Conservation (phyloP, 1,139 yeast species). For the Pneumocystis jirovecii region DNA sequence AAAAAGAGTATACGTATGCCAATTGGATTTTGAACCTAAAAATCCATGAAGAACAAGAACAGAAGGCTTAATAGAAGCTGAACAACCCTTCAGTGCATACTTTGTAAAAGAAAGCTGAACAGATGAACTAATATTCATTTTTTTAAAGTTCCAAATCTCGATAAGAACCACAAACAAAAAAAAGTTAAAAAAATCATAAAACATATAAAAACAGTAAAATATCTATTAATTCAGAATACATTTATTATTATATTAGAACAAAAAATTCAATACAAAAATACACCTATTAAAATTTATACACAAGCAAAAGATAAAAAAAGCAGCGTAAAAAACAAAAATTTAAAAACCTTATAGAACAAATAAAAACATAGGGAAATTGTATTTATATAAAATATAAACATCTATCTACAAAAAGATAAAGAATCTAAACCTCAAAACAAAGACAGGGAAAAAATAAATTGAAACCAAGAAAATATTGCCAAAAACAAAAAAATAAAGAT, state of each 20-base stretch:
- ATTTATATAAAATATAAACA: too few species aligned
- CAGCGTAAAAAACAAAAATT: too few species aligned
- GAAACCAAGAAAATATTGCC: background rate
- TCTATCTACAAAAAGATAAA: too few species aligned
- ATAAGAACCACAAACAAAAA: too few species aligned
- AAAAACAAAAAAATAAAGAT: background rate
- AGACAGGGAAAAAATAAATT: background rate
- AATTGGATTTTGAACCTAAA: conserved; percentile 70
- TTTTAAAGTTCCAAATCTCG: background rate
- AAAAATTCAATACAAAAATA: too few species aligned
- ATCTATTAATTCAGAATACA: too few species aligned
- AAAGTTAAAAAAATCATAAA: background rate
- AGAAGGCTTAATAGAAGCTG: conserved; percentile 29
- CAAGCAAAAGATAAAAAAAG: too few species aligned
- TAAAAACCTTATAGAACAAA: too few species aligned
- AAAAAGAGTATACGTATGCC: conserved; percentile 40
- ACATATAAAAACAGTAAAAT: background rate
- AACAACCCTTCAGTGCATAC: background rate
- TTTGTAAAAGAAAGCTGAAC: background rate
- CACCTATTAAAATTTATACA: too few species aligned
- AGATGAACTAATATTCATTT: background rate
- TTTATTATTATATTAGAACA: too few species aligned
- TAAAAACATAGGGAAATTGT: too few species aligned
- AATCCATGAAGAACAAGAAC: conserved; percentile 73
- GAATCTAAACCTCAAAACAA: too few species aligned